These are phyloP conservation scores for Drechslera avenae DNA, from an alignment of 2,329 filamentous ascomycete genomes.

Conservation along the genomic window DNA sequence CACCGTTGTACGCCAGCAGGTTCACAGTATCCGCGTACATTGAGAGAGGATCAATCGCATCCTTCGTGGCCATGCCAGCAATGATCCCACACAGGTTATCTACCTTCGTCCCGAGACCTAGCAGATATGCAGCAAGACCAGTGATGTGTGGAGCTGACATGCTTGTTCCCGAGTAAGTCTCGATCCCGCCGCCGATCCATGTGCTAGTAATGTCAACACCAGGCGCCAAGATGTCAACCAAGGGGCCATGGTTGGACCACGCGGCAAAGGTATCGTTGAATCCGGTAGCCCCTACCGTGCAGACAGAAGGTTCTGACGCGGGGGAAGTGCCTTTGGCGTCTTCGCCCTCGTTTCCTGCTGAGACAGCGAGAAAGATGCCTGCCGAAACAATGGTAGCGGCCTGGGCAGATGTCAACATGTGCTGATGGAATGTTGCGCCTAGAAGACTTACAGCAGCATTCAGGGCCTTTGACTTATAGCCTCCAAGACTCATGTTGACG, in stretches of 20 bases:
- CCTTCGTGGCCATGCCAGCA: slow-evolving; percentile 47
- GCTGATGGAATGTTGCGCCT: neutral
- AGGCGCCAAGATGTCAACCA: slow-evolving; percentile 47
- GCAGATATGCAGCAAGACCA: slow-evolving; percentile 71
- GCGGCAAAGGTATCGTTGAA: slow-evolving; percentile 34
- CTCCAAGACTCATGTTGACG: slow-evolving; percentile 45
- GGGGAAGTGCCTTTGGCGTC: slow-evolving; percentile 40
- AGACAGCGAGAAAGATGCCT: slow-evolving; percentile 47
- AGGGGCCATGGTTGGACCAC: slow-evolving; percentile 46
- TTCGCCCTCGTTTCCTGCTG: slow-evolving; percentile 44
- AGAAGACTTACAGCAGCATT: slow-evolving; percentile 31
- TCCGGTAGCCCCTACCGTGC: slow-evolving; percentile 47
- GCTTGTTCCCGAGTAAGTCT: slow-evolving; percentile 63
- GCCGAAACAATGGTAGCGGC: slow-evolving; percentile 37
- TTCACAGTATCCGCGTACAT: slow-evolving; percentile 54
- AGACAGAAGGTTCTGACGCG: slow-evolving; percentile 42
- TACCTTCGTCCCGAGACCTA: slow-evolving; percentile 52
- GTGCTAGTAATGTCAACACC: slow-evolving; percentile 53
- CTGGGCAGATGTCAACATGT: slow-evolving; percentile 12
- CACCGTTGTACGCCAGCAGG: slow-evolving; percentile 58
- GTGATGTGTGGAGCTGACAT: slow-evolving; percentile 74
- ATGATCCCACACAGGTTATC: slow-evolving; percentile 55
- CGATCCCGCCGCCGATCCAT: slow-evolving; percentile 48
- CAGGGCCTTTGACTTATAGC: slow-evolving; percentile 23
- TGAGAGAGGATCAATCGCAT: slow-evolving; percentile 38